Base-by-base conservation (phyloP, 495 filamentous ascomycete species). In the Baudoinia panamericana region DNA sequence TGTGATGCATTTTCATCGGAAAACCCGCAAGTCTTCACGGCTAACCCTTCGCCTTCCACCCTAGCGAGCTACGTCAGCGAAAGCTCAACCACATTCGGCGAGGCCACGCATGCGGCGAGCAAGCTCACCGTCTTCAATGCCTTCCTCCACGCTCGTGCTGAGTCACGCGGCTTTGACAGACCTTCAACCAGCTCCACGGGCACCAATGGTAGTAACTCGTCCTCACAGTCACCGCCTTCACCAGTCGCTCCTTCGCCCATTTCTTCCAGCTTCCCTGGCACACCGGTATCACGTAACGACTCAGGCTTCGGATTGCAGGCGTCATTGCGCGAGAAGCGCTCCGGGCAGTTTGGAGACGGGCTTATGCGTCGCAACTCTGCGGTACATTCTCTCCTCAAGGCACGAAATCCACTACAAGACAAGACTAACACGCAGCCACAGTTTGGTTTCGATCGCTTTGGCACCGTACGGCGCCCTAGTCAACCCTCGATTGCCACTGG, bases 321-420 rank as follows among this genome's bases (percentile, higher is more conserved):
- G 5, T 92, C 81, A 5, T 62, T 97, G 27, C 72, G 84, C 16
- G 90, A 94, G 56, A 97, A 95, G 67, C 77, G 90, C 22, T 95
- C 90, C 11, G 90, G 84, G 6, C 86, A 95, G 59, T 27, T 45
- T 16, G 93, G 94, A 39, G 88, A 96, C 57, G 70, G 76, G 17
- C 69, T 72, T 35, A 84, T 84, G 8, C 74, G 85, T 36, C 73
- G 90, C 45, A 94, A 85, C 61, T 93, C 86, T 9, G 92, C 88
- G 36, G 61, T 65, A 52, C 36, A 52, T 34, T 26, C 24, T 11
- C 31, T 36, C 36, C 43, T 48, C 39, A 33, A 32, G 10, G n/a
- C 15, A 10, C 30, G 43, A 10, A 25, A 36, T 26, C 38, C 37
- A 18, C 43, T 51, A n/a, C 5, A 13, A 9, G 42, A 42, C 18